Conservation (phyloP, 768 basidiomycete genomes). For the Leccinum variicolor region DNA sequence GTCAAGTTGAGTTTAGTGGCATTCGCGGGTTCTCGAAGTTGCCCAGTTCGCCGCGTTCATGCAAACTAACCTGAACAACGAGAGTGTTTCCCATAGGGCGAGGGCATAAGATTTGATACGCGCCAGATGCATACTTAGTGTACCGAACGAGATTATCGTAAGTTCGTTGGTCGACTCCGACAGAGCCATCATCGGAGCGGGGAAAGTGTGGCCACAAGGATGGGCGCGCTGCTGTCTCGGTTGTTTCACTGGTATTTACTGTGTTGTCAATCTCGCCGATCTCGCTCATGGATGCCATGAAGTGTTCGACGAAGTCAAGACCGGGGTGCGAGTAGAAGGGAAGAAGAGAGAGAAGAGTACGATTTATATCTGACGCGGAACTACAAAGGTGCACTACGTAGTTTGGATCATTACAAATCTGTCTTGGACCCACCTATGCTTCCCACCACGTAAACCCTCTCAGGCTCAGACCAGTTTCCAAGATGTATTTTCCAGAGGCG, state of each 20-base stretch:
- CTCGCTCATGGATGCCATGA: conserved; percentile 5
- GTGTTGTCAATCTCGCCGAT: not conserved
- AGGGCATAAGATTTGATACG: conserved; percentile 45
- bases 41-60: not conserved
- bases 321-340: not conserved
- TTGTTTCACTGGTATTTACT: not conserved
- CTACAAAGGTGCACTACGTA: not conserved
- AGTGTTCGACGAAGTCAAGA: not conserved
- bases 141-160: conserved; percentile 44
- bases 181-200: conserved; percentile 17
- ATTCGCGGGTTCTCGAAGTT: not conserved
- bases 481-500: not conserved
- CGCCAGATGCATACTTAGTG: conserved; percentile 49
- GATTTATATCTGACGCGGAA: not conserved
- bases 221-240: conserved; percentile 4
- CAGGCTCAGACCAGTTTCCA: not conserved
- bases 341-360: not conserved
- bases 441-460: too few relatives aligned
- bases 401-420: not conserved
- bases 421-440: too few relatives aligned
- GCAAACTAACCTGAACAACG: conserved; percentile 35
- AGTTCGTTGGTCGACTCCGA: conserved; percentile 33
- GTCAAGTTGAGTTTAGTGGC: not conserved
- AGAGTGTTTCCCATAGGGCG: conserved; percentile 47
- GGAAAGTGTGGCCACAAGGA: conserved; percentile 25